Evolutionary conservation across 257 asterid genomes (phyloP).

Genomic region (Craterostigma plantagineum): DNA sequence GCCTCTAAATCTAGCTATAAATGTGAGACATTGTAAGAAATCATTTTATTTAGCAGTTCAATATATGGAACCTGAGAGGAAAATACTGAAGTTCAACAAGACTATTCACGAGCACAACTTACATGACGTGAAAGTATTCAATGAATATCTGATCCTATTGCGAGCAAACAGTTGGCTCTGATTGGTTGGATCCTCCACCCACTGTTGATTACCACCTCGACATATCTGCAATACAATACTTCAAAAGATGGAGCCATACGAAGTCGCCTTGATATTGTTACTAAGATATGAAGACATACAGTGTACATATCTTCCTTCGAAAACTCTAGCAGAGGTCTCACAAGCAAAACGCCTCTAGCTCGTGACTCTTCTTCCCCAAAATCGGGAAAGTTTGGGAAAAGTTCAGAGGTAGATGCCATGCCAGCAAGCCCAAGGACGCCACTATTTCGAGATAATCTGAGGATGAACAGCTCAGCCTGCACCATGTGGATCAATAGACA

Average conservation of each 20-base stretch:
- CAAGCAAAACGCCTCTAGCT: constrained; percentile 39
- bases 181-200: constrained; percentile 97
- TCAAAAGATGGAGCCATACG: background rate
- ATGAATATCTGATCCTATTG: constrained; percentile 71
- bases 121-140: constrained; percentile 40
- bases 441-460: constrained; percentile 73
- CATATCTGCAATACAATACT: constrained; percentile 42
- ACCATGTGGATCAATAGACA: too few relatives aligned
- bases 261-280: constrained; percentile 1
- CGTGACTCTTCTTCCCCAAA: constrained; percentile 19
- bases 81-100: too few relatives aligned
- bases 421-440: constrained; percentile 97
- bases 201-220: constrained; percentile 39
- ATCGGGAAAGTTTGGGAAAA: constrained; percentile 26
- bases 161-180: constrained; percentile 55
- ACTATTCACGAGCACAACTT: constrained; percentile 12
- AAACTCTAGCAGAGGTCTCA: constrained; percentile 72
- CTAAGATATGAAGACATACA: constrained; percentile 27
- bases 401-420: constrained; percentile 52
- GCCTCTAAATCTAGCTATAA: constrained; percentile 15
- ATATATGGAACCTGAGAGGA: too few relatives aligned
- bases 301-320: constrained; percentile 75
- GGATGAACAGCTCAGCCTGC: constrained; percentile 86
- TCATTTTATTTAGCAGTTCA: too few relatives aligned
- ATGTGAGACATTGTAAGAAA: too few relatives aligned